These are phyloP conservation scores for Posidonia oceanica DNA, from an alignment of 116 monocot species.

Conservation along the genomic window DNA sequence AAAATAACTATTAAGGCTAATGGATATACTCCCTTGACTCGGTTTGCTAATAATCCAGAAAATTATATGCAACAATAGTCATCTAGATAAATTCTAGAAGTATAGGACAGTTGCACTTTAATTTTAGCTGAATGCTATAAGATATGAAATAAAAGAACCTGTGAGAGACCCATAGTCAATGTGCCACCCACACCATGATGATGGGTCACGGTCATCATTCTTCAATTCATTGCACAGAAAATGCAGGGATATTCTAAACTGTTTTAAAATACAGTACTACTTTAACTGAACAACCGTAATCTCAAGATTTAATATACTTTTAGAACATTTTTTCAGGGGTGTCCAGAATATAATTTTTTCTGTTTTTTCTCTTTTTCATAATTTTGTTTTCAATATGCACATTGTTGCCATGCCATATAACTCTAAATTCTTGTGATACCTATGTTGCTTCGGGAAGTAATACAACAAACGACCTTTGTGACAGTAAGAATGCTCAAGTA, in stretches of 20 bases:
- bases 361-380: not conserved
- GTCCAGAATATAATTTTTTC: no score
- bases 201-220: conserved; percentile 22
- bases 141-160: conserved; percentile 20
- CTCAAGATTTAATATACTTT: no score
- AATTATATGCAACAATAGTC: no score
- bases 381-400: not conserved
- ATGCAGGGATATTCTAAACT: not conserved
- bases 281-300: not conserved
- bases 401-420: not conserved
- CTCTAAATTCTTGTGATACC: conserved; percentile 21
- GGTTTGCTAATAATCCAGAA: no score
- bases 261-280: not conserved
- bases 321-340: no score
- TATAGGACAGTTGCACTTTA: no score
- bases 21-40: no score
- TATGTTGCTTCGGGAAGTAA: conserved; percentile 63
- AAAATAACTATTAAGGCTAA: no score
- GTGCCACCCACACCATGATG: conserved; percentile 99
- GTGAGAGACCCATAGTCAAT: conserved; percentile 90
- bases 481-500: conserved; percentile 63
- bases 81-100: no score
- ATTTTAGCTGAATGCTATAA: not conserved
- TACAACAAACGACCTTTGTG: conserved; percentile 94
- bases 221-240: conserved; percentile 23